These are phyloP conservation scores for Pyrenopolyporus hunteri DNA, from an alignment of 495 filamentous ascomycete species.

Conservation along the genomic window DNA sequence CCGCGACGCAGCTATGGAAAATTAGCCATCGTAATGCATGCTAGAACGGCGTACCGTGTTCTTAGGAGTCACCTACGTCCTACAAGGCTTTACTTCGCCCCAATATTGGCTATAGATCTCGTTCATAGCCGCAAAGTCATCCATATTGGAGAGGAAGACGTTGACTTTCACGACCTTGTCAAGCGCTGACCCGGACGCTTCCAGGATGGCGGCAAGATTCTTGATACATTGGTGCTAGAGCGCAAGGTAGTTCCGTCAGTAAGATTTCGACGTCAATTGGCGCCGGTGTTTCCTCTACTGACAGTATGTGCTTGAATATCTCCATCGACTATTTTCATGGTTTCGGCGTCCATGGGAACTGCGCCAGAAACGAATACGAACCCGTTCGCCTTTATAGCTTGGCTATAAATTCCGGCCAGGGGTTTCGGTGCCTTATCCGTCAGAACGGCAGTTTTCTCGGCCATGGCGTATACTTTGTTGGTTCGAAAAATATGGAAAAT, in stretches of 20 bases:
- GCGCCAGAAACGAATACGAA: slow-evolving; percentile 79
- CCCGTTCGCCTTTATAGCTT: slow-evolving; percentile 72
- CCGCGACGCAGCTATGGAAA: slow-evolving; percentile 69
- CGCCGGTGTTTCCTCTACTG: slow-evolving; percentile 4
- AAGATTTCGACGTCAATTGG: slow-evolving; percentile 31
- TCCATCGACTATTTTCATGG: slow-evolving; percentile 67
- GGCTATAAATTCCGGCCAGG: slow-evolving; percentile 62
- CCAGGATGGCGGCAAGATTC: slow-evolving; percentile 70
- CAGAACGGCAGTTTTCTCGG: slow-evolving; percentile 44
- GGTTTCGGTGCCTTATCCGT: slow-evolving; percentile 57
- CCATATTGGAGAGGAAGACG: slow-evolving; percentile 73
- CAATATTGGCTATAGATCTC: slow-evolving; percentile 77
- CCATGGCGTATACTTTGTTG: slow-evolving; percentile 20
- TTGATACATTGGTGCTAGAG: slow-evolving; percentile 54
- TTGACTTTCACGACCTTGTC: slow-evolving; percentile 73
- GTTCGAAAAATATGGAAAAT: neutral
- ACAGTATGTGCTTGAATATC: slow-evolving; percentile 61
- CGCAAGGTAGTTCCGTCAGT: slow-evolving; percentile 42
- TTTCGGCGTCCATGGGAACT: slow-evolving; percentile 68
- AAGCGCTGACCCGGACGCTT: slow-evolving; percentile 65
- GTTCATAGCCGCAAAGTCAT: slow-evolving; percentile 77
- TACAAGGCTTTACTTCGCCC: slow-evolving; percentile 65
- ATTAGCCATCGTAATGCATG: slow-evolving; percentile 44
- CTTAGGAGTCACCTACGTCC: slow-evolving; percentile 42
- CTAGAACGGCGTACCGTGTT: neutral